Base-by-base conservation (phyloP, 2,329 filamentous ascomycete species). In the Biscogniauxia sp. region DNA sequence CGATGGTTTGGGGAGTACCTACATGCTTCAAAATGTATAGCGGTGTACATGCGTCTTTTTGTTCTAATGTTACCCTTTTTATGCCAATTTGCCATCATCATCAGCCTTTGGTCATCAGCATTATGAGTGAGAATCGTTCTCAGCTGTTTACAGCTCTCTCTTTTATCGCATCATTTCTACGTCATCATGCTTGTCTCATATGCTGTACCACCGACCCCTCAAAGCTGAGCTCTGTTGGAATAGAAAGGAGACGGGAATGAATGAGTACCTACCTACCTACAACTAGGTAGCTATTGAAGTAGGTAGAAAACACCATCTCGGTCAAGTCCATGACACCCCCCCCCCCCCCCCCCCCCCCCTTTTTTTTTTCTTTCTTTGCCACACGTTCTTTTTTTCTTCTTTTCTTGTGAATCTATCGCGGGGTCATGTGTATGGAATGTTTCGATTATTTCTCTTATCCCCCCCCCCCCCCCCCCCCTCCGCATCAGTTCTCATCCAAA, bases 101-200 rank as follows among this genome's bases (percentile, higher is more conserved):
- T 45, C 28, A n/a, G 37, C n/a, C 37, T 15, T 45, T 2, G 2
- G 37, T n/a, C 37, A 45, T 45, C 37, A n/a, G 37, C 28, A 32
- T 32, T 32, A 32, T 32, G 28, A 32, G 28, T 32, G 28, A 32
- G 28, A 32, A 45, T 45, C 37, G 15, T n/a, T 45, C 37, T 45
- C 37, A 45, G 56, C 58, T 37, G 51, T 63, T 51, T 62, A 57
- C 54, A 66, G 51, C 56, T 61, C 59, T 61, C 60, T 54, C 61
- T 60, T 60, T 65, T 51, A 61, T 70, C 66, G 64, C 66, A 64
- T 68, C 67, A 71, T 62, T 61, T 65, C 62, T 61, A 71, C 69
- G 68, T 70, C 69, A 71, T 70, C 59, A 41, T 58, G 62, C 64
- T 61, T 66, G 54, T 55, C 54, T 55, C 32, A 57, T 54, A 62